Evolutionary conservation across 768 basidiomycete genomes (phyloP), one percentile per base, ranked within the genome.

Genomic region (Arthromyces matolae): DNA sequence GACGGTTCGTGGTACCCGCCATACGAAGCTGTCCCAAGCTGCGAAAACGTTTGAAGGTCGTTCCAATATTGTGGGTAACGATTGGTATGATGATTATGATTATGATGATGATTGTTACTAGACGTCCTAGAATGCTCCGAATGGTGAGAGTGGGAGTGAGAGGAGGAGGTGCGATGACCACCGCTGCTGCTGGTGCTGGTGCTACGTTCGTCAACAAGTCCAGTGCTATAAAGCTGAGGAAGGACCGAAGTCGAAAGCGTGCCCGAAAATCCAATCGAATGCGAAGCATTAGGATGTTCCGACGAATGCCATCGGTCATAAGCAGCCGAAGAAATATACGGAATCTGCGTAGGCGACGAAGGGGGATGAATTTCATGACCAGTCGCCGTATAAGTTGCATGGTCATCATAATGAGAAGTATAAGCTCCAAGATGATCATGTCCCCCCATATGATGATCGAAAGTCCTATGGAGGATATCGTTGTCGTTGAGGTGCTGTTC

Each of bases 161-260:
- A n/a, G n/a, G n/a, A n/a, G n/a, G n/a, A n/a, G 3, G 36, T 14
- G 14, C 52, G 56, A 13, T 42, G 20, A 18, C 29, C 22, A 19
- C 9, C 49, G 16, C 14, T 49, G n/a, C 36, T 43, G 33, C 43
- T 29, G 7, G 23, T 23, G 9, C 43, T 25, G 8, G 18, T 29
- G 6, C 41, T 13, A 29, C 73, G 69, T 32, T 79, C 78, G 51
- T 81, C 82, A 3, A 78, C 72, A 38, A 87, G 65, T 0, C 85
- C 86, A 4, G 86, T 86, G 65, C 84, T 87, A 60, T 86, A 89
- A 56, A 83, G 69, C 53, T 86, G 85, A 0, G 86, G 84, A 34
- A 89, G 73, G 20, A 85, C 84, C 0, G 84, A 83, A 14, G 86
- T 88, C 18, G 86, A 84, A 34, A 88, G 57, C 35, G 77, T 71